phyloP scores from a whole-genome alignment of 2,329 filamentous ascomycete genomes.

The Stachybotrys chlorohalonatus region DNA sequence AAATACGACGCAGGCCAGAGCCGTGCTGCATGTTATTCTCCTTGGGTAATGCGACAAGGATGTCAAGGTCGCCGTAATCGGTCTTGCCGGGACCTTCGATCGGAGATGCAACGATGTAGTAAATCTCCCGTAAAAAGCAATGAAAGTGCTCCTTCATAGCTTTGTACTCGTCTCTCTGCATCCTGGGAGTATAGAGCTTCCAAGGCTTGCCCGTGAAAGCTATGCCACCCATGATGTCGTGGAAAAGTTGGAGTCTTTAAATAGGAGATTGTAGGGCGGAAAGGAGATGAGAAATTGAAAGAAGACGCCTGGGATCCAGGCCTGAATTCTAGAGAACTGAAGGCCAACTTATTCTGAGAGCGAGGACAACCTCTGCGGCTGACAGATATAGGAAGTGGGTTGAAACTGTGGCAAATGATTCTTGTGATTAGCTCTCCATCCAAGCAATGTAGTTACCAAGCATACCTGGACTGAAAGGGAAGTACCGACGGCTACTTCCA shows the following conservation, averaged over 20 bases:
- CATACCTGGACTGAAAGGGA: no score
- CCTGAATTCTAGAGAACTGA: no score
- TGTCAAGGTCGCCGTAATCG: slow-evolving; percentile 65
- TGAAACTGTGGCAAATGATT: no score
- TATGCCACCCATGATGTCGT: slow-evolving; percentile 50
- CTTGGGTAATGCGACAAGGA: slow-evolving; percentile 43
- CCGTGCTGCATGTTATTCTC: slow-evolving; percentile 2
- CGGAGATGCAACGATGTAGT: slow-evolving; percentile 45
- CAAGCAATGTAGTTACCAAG: no score
- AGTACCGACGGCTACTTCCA: no score
- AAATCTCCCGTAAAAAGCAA: slow-evolving; percentile 39
- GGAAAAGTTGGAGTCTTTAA: not conserved
- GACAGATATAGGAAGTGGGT: no score
- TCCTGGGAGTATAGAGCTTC: slow-evolving; percentile 54
- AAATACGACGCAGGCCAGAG: slow-evolving; percentile 21
- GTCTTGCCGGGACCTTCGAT: slow-evolving; percentile 61
- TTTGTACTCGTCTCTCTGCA: slow-evolving; percentile 50
- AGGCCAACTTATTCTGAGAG: no score
- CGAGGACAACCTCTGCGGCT: no score
- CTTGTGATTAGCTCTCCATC: no score
- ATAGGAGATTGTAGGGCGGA: not conserved
- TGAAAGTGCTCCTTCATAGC: slow-evolving; percentile 37
- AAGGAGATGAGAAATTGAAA: no score
- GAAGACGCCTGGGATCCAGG: no score
- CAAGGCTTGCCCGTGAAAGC: slow-evolving; percentile 41